These are phyloP conservation scores for Viridothelium virens DNA, from an alignment of 495 filamentous ascomycete species.

Conservation along the genomic window DNA sequence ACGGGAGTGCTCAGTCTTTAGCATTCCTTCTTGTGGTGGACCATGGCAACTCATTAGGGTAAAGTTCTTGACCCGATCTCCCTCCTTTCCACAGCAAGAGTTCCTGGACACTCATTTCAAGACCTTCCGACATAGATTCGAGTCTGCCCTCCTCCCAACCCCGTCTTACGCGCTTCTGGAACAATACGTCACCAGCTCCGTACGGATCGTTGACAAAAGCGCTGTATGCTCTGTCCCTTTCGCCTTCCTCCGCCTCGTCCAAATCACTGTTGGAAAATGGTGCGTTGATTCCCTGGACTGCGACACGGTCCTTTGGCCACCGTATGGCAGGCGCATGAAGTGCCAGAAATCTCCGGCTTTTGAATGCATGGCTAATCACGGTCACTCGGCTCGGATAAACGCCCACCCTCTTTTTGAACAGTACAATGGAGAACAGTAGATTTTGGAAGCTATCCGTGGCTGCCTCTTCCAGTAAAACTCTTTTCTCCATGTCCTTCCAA, in stretches of 20 bases:
- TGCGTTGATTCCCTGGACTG: slow-evolving; percentile 34
- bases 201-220: slow-evolving; percentile 28
- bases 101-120: slow-evolving; percentile 13
- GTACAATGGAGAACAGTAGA: slow-evolving; percentile 35
- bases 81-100: slow-evolving; percentile 24
- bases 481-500: slow-evolving; percentile 11
- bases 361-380: slow-evolving; percentile 37
- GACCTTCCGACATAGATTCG: neutral
- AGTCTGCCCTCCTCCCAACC: slow-evolving; percentile 20
- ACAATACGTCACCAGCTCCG: slow-evolving; percentile 23
- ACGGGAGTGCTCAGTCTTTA: neutral
- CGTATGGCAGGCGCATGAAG: slow-evolving; percentile 32
- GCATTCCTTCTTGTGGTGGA: neutral
- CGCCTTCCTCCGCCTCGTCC: slow-evolving; percentile 22
- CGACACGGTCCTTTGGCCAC: slow-evolving; percentile 29
- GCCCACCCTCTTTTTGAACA: slow-evolving; percentile 27
- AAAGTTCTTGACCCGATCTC: slow-evolving; percentile 16
- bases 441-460: slow-evolving; percentile 39
- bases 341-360: slow-evolving; percentile 30
- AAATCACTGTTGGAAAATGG: slow-evolving; percentile 27
- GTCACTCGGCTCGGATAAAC: slow-evolving; percentile 28
- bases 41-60: slow-evolving; percentile 23
- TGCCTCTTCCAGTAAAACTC: slow-evolving; percentile 28
- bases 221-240: slow-evolving; percentile 24
- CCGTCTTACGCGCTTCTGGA: slow-evolving; percentile 27